phyloP scores from a whole-genome alignment of 352 stramenopile genomes.

The Pythium insidiosum region DNA sequence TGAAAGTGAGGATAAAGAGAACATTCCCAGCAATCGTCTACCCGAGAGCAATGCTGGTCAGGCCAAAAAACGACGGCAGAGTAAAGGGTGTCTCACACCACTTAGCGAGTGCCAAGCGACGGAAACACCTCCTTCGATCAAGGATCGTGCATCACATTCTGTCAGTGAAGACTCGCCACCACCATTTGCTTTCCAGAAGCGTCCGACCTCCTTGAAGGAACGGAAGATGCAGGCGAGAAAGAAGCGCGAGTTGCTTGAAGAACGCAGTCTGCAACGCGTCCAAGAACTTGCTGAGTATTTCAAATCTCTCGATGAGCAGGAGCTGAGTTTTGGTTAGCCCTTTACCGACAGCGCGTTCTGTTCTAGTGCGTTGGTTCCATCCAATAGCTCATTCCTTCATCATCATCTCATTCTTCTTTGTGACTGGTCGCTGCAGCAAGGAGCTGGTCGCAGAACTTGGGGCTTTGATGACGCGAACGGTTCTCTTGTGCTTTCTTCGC shows the following conservation, averaged over 20 bases:
- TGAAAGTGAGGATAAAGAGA: background rate
- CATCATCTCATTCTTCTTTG: too few relatives aligned
- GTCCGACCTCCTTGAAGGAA: constrained; percentile 35
- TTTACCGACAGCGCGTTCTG: too few relatives aligned
- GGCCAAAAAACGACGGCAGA: background rate
- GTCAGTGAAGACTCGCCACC: constrained; percentile 45
- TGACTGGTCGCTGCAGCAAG: constrained; percentile 29
- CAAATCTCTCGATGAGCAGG: constrained; percentile 43
- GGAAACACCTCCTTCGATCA: background rate
- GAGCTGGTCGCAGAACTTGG: constrained; percentile 67
- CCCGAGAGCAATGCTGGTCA: background rate
- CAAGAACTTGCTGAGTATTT: constrained; percentile 57
- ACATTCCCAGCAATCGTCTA: background rate
- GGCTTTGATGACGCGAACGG: constrained; percentile 55
- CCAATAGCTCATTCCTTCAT: too few relatives aligned
- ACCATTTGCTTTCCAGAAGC: constrained; percentile 35
- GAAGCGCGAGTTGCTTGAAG: constrained; percentile 13
- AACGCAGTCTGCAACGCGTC: constrained; percentile 40
- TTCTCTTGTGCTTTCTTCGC: constrained; percentile 76
- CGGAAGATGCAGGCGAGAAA: constrained; percentile 8
- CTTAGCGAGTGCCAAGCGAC: background rate
- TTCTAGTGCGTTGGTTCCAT: too few relatives aligned
- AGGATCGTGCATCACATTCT: too few relatives aligned
- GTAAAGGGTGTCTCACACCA: too few relatives aligned
- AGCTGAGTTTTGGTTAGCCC: constrained; percentile 37